Conservation (phyloP, 2,329 filamentous ascomycete genomes). For the Plenodomus lindquistii region DNA sequence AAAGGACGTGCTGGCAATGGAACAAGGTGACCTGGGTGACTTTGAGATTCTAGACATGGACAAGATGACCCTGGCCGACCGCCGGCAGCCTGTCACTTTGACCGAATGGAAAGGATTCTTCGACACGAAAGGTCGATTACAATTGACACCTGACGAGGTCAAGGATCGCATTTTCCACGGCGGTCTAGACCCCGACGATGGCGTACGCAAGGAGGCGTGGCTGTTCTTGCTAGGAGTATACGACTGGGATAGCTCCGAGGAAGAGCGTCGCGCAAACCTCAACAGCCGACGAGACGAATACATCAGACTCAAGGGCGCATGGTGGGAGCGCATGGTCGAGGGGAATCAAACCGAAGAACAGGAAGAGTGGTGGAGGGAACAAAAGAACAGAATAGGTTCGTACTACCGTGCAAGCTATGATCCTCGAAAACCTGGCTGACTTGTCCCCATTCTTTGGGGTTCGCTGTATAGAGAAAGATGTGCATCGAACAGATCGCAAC, state of each 20-base stretch:
- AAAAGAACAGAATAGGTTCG: conserved; percentile 89
- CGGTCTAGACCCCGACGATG: conserved; percentile 84
- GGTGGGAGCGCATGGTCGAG: conserved; percentile 94
- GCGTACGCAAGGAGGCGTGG: conserved; percentile 95
- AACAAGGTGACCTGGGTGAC: conserved; percentile 92
- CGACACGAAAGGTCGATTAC: conserved; percentile 74
- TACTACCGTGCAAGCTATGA: conserved; percentile 12
- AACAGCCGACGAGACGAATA: conserved; percentile 92
- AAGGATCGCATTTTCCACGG: conserved; percentile 98
- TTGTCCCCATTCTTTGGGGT: conserved; percentile 59
- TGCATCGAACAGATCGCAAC: conserved; percentile 92
- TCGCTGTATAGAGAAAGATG: conserved; percentile 83
- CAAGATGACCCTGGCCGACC: conserved; percentile 73
- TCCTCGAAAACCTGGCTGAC: conserved; percentile 43
- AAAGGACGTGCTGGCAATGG: conserved; percentile 87
- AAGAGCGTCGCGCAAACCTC: conserved; percentile 80
- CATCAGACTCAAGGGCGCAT: conserved; percentile 86
- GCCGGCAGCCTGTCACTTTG: conserved; percentile 74
- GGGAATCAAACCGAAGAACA: conserved; percentile 78
- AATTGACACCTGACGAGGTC: conserved; percentile 84
- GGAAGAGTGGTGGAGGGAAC: conserved; percentile 96
- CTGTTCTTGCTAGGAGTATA: conserved; percentile 89
- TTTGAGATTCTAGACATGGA: conserved; percentile 91
- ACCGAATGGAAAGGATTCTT: conserved; percentile 94
- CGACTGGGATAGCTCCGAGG: conserved; percentile 86